Percentiles rank a stretch among this genome's conserved stretches.
These are phyloP conservation scores for Phytophthora sansomeana DNA, from an alignment of 352 stramenopile genomes.

Conservation along the genomic window DNA sequence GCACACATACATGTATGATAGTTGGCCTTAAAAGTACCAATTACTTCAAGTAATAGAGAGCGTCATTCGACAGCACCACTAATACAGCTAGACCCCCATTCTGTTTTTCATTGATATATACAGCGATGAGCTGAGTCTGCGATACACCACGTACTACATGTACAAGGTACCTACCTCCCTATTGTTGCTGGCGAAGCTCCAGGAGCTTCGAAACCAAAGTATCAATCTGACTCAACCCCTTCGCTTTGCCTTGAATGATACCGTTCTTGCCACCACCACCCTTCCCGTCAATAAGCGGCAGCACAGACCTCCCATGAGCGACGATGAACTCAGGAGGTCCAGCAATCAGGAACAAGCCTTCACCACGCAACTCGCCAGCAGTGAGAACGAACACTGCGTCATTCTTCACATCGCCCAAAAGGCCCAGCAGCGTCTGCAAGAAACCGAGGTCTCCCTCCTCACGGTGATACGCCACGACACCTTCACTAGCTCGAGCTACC, in stretches of 20 bases:
- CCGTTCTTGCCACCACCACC: conserved; percentile 79
- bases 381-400: conserved; percentile 56
- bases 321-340: conserved; percentile 65
- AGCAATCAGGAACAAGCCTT: conserved; percentile 75
- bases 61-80: too few relatives aligned
- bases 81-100: too few relatives aligned
- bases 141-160: too few relatives aligned
- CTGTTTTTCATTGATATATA: conserved; percentile 15
- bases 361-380: conserved; percentile 50
- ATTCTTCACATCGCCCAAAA: conserved; percentile 55
- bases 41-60: too few relatives aligned
- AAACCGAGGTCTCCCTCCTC: conserved; percentile 74
- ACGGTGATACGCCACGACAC: conserved; percentile 66
- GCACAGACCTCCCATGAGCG: conserved; percentile 58
- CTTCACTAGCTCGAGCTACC: conserved; percentile 29
- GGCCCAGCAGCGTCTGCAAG: conserved; percentile 61
- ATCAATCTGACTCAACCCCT: conserved; percentile 57
- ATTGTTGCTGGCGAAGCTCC: conserved; percentile 47
- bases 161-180: too few relatives aligned
- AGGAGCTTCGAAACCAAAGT: conserved; percentile 53
- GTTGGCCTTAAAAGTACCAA: too few relatives aligned
- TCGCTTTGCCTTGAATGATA: conserved; percentile 83
- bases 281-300: conserved; percentile 75
- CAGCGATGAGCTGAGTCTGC: too few relatives aligned
- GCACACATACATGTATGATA: too few relatives aligned